A percentile compares a stretch with the other conserved stretches of the same genome.
Evolutionary conservation across 805 yeast genomes (phyloP).

Genomic region (Ogataea henricii): DNA sequence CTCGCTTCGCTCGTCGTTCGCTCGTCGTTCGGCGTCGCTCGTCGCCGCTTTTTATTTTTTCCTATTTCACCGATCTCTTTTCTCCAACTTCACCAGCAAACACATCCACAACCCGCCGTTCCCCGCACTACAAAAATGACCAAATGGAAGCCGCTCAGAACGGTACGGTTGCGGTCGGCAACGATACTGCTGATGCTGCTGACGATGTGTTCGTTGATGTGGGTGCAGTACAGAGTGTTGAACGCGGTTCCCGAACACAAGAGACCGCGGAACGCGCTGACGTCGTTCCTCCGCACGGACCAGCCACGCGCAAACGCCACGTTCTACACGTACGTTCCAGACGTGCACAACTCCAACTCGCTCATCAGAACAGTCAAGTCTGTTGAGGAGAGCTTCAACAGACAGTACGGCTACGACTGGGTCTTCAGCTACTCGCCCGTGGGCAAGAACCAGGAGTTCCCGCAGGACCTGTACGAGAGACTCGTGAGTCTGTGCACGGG

Average conservation of each 20-base stretch:
- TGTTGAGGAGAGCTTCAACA: slow-evolving; percentile 83
- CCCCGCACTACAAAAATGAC: neutral
- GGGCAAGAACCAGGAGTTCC: slow-evolving; percentile 43
- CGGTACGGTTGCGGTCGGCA: slow-evolving; percentile 1
- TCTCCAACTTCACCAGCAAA: too few species aligned
- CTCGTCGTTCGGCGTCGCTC: too few species aligned
- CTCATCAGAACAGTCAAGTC: slow-evolving; percentile 40
- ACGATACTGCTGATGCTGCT: neutral
- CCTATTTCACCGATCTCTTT: too few species aligned
- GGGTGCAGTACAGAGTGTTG: neutral
- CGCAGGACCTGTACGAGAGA: slow-evolving; percentile 62
- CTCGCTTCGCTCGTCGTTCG: too few species aligned
- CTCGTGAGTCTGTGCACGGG: slow-evolving; percentile 71
- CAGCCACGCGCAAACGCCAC: slow-evolving; percentile 20
- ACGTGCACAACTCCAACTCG: slow-evolving; percentile 11
- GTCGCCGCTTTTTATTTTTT: neutral
- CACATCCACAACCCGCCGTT: too few species aligned
- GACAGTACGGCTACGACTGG: slow-evolving; percentile 81
- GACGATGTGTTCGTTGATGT: neutral
- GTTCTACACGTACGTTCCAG: slow-evolving; percentile 28
- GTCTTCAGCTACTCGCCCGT: slow-evolving; percentile 71
- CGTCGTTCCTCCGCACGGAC: slow-evolving; percentile 3
- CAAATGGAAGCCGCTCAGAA: neutral
- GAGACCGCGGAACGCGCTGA: slow-evolving; percentile 1
- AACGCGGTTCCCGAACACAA: slow-evolving; percentile 1